Percentiles rank a stretch among this genome's conserved stretches.
Conservation (phyloP, 352 stramenopile genomes). For the Phytophthora quininea region DNA sequence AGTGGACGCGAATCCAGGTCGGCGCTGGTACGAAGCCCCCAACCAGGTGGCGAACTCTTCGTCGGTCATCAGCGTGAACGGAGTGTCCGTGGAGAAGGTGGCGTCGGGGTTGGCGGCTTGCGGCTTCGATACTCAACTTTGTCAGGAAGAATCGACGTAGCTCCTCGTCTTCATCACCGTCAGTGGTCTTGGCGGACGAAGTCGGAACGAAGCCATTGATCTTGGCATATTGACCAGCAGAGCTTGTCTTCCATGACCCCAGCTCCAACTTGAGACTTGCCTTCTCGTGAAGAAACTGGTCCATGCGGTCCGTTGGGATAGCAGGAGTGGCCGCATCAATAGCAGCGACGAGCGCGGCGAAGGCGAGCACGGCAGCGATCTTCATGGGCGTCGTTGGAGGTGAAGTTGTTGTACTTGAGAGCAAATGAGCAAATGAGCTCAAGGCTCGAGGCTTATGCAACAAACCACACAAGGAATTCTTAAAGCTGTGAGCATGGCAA, state of each 20-base stretch:
- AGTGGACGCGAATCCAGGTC: constrained; percentile 1
- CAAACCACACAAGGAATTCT: neutral
- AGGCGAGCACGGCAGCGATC: constrained; percentile 33
- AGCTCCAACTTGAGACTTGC: constrained; percentile 46
- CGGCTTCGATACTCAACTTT: constrained; percentile 64
- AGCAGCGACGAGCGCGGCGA: constrained; percentile 21
- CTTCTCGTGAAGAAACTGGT: constrained; percentile 57
- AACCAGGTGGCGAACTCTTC: constrained; percentile 68
- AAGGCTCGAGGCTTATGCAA: neutral
- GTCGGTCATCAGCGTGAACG: constrained; percentile 77
- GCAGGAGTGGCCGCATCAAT: constrained; percentile 22
- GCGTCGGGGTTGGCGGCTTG: constrained; percentile 63
- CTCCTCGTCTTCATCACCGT: constrained; percentile 40
- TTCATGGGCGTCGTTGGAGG: constrained; percentile 42
- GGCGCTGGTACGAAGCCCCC: constrained; percentile 45
- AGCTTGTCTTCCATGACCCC: constrained; percentile 55
- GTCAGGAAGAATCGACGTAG: constrained; percentile 65
- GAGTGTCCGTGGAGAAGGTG: constrained; percentile 66
- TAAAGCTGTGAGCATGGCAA: neutral
- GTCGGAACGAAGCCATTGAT: constrained; percentile 48
- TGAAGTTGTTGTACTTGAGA: constrained; percentile 13
- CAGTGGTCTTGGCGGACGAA: neutral
- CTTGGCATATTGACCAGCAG: constrained; percentile 53
- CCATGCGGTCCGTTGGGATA: constrained; percentile 38
- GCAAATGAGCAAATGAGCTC: constrained; percentile 47